phyloP scores from a whole-genome alignment of 371 early-diverging fungal species.

The Circinella umbellata region DNA sequence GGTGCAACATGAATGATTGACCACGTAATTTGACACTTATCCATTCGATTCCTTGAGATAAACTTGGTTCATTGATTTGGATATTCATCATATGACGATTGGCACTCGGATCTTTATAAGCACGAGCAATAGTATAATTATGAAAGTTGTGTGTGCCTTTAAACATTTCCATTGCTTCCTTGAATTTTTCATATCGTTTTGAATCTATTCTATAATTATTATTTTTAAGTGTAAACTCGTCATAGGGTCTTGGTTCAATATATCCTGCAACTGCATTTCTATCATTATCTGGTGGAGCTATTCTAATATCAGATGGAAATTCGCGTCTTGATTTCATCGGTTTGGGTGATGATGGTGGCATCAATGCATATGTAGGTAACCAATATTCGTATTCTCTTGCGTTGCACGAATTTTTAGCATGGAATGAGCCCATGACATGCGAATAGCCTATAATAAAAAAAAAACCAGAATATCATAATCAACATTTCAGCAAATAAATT shows the following conservation, averaged over 20 bases:
- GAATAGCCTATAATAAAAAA: constrained; percentile 1
- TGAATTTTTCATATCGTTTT: constrained; percentile 65
- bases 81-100: constrained; percentile 84
- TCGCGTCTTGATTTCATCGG: constrained; percentile 6
- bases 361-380: constrained; percentile 91
- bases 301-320: constrained; percentile 4
- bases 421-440: constrained; percentile 61
- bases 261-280: constrained; percentile 29
- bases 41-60: constrained; percentile 90
- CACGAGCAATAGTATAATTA: constrained; percentile 93
- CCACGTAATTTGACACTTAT: constrained; percentile 92
- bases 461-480: too few relatives aligned
- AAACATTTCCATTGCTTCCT: constrained; percentile 73
- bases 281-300: constrained; percentile 17
- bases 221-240: constrained; percentile 55
- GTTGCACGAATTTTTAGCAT: constrained; percentile 91
- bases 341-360: constrained; percentile 40
- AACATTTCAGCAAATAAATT: too few relatives aligned
- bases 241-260: constrained; percentile 42
- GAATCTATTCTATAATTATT: constrained; percentile 62
- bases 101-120: constrained; percentile 75
- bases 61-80: constrained; percentile 64
- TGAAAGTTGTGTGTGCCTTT: constrained; percentile 95
- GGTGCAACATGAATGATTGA: constrained; percentile 99
- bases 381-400: constrained; percentile 98